Evolutionary conservation across 2,329 filamentous ascomycete genomes (phyloP), one percentile per base, ranked within the genome.

Genomic region (Fusarium falciforme): DNA sequence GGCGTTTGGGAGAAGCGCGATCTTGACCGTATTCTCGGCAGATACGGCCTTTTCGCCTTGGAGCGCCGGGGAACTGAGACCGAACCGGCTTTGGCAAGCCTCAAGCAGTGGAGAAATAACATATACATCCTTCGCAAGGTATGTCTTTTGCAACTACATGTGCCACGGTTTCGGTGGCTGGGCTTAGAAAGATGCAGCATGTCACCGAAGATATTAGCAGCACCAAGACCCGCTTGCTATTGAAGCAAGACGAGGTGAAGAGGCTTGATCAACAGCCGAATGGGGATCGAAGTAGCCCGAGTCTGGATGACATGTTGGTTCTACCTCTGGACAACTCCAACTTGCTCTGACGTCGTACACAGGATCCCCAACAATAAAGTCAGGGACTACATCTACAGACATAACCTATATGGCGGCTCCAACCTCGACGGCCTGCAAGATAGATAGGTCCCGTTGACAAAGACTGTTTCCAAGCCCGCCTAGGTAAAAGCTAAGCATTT

Each of bases 61-160:
- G 93, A 98, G 86, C 91, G 96, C 67, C 92, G 91, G 47, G 95
- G 95, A 52, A 97, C 94, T 27, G 94, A 97, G 78, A 93, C 97
- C 59, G 93, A 97, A 70, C 93, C 97, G 79, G 94, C 95, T 2
- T 87, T 98, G 54, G 91, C 92, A n/a, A 92, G 90, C 52, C 86
- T 98, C 55, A 92, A 94, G 80, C 89, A 91, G 69, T 98, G 93
- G 90, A 92, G 94, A 79, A 90, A 95, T 77, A 96, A 97, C 76
- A 91, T 98, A 70, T 92, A 94, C 79, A 93, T 97, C 64, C 96
- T 98, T 72, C 93, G 93, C 66, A 81, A 83, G 77, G 81, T 81
- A 64, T 22, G 22, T 36, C 14, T 33, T 33, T 27, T 6, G 17
- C 20, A 25, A 25, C 29, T 5, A 20, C 66, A 55, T 33, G 60